Percentiles rank a stretch among this genome's conserved stretches.
Evolutionary conservation across 148 eudicot genomes (phyloP).

Genomic region (Beta vulgaris): DNA sequence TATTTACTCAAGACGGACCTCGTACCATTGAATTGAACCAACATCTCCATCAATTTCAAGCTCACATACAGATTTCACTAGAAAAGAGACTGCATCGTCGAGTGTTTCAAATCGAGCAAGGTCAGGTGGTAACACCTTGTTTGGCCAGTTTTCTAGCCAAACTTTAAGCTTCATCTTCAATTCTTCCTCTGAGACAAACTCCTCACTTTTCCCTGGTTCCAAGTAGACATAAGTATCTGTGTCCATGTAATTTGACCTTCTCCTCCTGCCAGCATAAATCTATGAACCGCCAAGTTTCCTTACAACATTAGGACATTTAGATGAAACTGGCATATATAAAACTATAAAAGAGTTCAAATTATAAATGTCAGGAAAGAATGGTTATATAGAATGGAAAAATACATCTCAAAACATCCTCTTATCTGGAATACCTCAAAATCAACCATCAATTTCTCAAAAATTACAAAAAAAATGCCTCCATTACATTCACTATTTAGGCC

Average conservation of each 20-base stretch:
- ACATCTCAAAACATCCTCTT: no score
- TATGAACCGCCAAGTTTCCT: not conserved
- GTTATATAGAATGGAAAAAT: no score
- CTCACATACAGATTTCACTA: constrained; percentile 80
- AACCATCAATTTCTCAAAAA: no score
- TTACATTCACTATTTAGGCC: no score
- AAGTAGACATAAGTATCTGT: constrained; percentile 63
- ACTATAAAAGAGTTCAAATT: no score
- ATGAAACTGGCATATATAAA: not conserved
- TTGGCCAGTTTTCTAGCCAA: constrained; percentile 89
- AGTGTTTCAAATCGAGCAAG: constrained; percentile 55
- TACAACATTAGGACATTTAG: not conserved
- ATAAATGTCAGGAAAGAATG: no score
- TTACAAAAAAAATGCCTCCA: no score
- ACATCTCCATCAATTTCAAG: constrained; percentile 89
- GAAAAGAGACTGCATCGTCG: constrained; percentile 69
- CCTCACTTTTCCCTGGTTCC: constrained; percentile 76
- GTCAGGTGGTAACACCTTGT: constrained; percentile 60
- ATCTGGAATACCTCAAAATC: no score
- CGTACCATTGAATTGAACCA: constrained; percentile 86
- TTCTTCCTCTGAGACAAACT: constrained; percentile 72
- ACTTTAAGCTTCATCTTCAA: constrained; percentile 51
- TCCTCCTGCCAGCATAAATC: constrained; percentile 39
- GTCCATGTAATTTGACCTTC: constrained; percentile 42
- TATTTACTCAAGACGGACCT: constrained; percentile 62